phyloP scores from a whole-genome alignment of 1,284 basidiomycete genomes.

The Fomitiporia mediterranea region DNA sequence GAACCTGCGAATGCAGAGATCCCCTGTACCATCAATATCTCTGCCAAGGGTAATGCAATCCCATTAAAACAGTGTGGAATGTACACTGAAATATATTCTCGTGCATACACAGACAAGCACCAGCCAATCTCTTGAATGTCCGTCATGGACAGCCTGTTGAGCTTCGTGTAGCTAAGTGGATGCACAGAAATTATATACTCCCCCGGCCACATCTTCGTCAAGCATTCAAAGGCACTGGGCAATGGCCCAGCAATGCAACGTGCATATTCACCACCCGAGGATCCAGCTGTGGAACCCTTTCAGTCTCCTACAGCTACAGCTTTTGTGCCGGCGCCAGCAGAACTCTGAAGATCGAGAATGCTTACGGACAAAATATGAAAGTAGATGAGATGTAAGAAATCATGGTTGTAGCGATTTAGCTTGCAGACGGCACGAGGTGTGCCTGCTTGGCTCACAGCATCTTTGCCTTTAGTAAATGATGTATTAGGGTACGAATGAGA shows the following conservation, averaged over 20 bases:
- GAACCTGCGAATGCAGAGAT: conserved; percentile 74
- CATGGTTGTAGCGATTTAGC: conserved; percentile 84
- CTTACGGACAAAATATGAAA: conserved; percentile 61
- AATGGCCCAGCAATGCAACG: conserved; percentile 74
- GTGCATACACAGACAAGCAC: conserved; percentile 59
- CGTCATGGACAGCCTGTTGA: conserved; percentile 81
- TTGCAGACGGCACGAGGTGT: conserved; percentile 88
- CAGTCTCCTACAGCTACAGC: conserved; percentile 29
- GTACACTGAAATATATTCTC: neutral
- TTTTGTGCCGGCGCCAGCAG: conserved; percentile 23
- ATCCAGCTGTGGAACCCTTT: conserved; percentile 48
- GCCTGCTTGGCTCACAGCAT: no score
- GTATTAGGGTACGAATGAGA: conserved; percentile 63
- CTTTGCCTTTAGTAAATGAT: conserved; percentile 33
- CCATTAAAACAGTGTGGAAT: neutral
- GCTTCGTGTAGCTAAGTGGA: conserved; percentile 74
- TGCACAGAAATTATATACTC: conserved; percentile 70
- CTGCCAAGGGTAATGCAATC: conserved; percentile 55
- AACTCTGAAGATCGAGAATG: conserved; percentile 34
- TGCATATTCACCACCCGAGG: conserved; percentile 39
- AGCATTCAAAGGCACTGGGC: conserved; percentile 74
- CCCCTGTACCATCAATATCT: conserved; percentile 79
- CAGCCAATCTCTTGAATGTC: conserved; percentile 76
- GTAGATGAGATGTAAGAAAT: conserved; percentile 80
- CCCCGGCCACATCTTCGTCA: conserved; percentile 38